A percentile compares a stretch with the other conserved stretches of the same genome.
Conservation (phyloP, 1,284 basidiomycete species). For the Cryptococcus sp. region DNA sequence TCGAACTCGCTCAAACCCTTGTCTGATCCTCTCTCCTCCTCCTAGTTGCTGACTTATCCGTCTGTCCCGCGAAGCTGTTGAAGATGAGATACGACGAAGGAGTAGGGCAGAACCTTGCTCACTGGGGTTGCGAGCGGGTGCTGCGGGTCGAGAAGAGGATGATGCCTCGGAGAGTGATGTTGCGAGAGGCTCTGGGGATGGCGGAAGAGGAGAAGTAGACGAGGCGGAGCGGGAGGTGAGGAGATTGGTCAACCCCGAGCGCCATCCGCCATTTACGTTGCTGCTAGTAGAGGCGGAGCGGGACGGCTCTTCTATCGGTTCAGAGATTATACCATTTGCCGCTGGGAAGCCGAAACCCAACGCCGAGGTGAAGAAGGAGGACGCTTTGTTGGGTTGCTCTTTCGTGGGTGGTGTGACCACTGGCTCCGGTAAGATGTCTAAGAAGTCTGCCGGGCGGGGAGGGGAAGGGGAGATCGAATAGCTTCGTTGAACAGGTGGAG, state of each 20-base stretch:
- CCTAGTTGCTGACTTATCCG: constrained; percentile 39
- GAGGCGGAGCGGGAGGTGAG: constrained; percentile 14
- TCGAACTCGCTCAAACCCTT: constrained; percentile 49
- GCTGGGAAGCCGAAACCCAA: constrained; percentile 26
- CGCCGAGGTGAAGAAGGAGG: constrained; percentile 30
- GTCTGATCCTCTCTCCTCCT: constrained; percentile 37
- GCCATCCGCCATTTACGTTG: constrained; percentile 26
- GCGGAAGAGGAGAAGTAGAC: constrained; percentile 7
- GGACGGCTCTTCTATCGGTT: neutral
- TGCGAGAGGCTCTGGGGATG: constrained; percentile 7
- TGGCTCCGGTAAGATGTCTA: constrained; percentile 17
- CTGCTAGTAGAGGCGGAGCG: constrained; percentile 13
- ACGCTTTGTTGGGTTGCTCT: constrained; percentile 13
- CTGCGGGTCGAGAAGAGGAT: neutral
- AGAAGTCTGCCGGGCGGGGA: constrained; percentile 20
- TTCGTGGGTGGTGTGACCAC: constrained; percentile 23
- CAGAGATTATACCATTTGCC: neutral
- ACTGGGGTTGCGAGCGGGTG: neutral
- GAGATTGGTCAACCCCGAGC: constrained; percentile 40
- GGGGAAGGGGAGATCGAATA: constrained; percentile 17
- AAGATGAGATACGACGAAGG: constrained; percentile 34
- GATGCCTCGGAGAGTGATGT: constrained; percentile 2
- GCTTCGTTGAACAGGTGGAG: constrained; percentile 1
- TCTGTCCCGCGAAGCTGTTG: constrained; percentile 39
- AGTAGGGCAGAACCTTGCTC: constrained; percentile 15